phyloP scores from a whole-genome alignment of 192 early-diverging fungal genomes.

The Linderina pennispora region DNA sequence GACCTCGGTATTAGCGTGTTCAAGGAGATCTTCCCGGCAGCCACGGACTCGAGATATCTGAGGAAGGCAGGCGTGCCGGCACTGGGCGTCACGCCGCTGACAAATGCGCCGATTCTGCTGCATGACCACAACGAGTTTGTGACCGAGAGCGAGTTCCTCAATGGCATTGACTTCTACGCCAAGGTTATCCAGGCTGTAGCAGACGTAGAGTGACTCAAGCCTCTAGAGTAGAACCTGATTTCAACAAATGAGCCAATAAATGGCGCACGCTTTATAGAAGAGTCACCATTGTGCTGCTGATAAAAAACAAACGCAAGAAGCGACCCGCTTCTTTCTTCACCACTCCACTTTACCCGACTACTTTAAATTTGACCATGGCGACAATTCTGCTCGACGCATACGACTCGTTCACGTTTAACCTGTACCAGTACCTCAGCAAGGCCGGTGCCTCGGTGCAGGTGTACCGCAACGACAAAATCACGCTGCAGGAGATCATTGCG shows the following conservation, averaged over 20 bases:
- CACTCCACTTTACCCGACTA: not conserved
- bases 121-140: slow-evolving; percentile 87
- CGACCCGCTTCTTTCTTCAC: not conserved
- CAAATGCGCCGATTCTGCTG: slow-evolving; percentile 69
- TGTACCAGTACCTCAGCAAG: slow-evolving; percentile 90
- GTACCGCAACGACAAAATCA: slow-evolving; percentile 90
- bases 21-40: slow-evolving; percentile 81
- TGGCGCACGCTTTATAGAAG: no score
- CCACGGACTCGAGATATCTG: slow-evolving; percentile 74
- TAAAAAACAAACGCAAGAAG: not conserved
- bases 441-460: slow-evolving; percentile 91
- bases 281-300: not conserved
- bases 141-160: slow-evolving; percentile 65
- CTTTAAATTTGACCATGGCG: slow-evolving; percentile 28
- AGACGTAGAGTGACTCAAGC: slow-evolving; percentile 21
- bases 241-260: no score
- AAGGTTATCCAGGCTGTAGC: slow-evolving; percentile 54
- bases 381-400: slow-evolving; percentile 93
- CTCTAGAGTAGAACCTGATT: not conserved
- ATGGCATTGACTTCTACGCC: slow-evolving; percentile 69
- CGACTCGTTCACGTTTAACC: slow-evolving; percentile 98
- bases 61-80: slow-evolving; percentile 70
- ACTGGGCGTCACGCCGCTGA: slow-evolving; percentile 77
- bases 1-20: slow-evolving; percentile 50
- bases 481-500: slow-evolving; percentile 73